A percentile compares a stretch with the other conserved stretches of the same genome.
Evolutionary conservation across 148 eudicot species (phyloP).

Genomic region (Amaranthus hypochondriacus): DNA sequence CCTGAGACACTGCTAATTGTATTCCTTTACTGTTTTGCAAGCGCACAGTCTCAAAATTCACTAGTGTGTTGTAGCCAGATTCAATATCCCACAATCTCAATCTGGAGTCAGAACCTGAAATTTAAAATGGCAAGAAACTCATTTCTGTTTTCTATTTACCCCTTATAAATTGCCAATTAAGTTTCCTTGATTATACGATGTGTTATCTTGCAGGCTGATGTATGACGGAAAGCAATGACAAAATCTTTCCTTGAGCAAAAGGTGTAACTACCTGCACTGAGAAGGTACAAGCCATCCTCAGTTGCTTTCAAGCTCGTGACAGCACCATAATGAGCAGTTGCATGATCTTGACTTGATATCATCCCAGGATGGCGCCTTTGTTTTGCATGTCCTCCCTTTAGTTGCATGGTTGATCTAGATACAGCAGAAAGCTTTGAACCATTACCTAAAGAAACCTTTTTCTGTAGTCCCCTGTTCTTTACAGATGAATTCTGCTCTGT

Average conservation of each 20-base stretch:
- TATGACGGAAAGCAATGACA: background rate
- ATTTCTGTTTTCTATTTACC: too few species aligned
- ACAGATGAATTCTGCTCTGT: slow-evolving; percentile 42
- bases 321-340: slow-evolving; percentile 93
- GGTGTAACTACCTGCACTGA: slow-evolving; percentile 75
- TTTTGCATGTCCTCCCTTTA: slow-evolving; percentile 47
- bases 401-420: slow-evolving; percentile 36
- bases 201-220: background rate
- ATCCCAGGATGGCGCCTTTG: slow-evolving; percentile 93
- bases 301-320: slow-evolving; percentile 80
- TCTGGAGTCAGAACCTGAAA: slow-evolving; percentile 96
- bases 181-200: background rate
- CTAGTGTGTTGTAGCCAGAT: slow-evolving; percentile 90
- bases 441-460: slow-evolving; percentile 42
- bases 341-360: slow-evolving; percentile 79
- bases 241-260: background rate
- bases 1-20: slow-evolving; percentile 74
- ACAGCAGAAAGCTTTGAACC: slow-evolving; percentile 39
- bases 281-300: slow-evolving; percentile 88
- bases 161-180: too few species aligned
- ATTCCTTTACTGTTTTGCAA: slow-evolving; percentile 68
- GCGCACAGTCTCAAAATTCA: slow-evolving; percentile 81
- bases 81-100: slow-evolving; percentile 90
- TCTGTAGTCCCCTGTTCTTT: slow-evolving; percentile 47
- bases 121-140: background rate